These are phyloP conservation scores for Talaromyces piceae DNA, from an alignment of 2,329 filamentous ascomycete species.

Conservation along the genomic window DNA sequence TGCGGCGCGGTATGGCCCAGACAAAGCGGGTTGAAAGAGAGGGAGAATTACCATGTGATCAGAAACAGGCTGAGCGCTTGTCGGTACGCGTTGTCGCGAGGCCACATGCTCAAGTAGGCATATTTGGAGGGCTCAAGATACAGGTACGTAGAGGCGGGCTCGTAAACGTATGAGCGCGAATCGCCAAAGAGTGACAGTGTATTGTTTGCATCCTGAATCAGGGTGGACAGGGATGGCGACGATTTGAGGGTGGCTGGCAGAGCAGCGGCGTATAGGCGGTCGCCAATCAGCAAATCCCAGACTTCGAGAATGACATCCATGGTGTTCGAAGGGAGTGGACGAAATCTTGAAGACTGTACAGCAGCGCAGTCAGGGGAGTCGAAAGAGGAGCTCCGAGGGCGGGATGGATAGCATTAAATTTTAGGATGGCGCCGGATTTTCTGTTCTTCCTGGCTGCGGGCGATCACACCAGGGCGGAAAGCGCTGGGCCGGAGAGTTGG, in stretches of 20 bases:
- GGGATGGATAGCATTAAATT: neutral
- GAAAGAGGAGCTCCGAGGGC: neutral
- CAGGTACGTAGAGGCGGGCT: conserved; percentile 65
- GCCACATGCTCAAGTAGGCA: conserved; percentile 71
- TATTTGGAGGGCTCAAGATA: conserved; percentile 62
- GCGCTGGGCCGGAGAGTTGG: conserved; percentile 3
- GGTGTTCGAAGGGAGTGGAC: conserved; percentile 19
- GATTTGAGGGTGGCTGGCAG: conserved; percentile 54
- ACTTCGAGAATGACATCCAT: conserved; percentile 94
- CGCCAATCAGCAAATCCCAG: conserved; percentile 72
- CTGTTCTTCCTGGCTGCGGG: neutral
- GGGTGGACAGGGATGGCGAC: conserved; percentile 46
- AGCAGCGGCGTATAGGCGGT: conserved; percentile 66
- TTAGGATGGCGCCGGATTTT: neutral
- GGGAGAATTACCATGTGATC: conserved; percentile 64
- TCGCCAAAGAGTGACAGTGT: conserved; percentile 49
- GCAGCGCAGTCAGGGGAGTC: neutral
- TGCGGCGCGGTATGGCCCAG: too few species aligned
- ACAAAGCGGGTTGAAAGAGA: too few species aligned
- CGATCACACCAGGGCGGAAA: conserved; percentile 13
- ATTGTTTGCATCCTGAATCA: conserved; percentile 49
- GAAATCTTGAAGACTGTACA: neutral
- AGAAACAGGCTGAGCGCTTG: conserved; percentile 70
- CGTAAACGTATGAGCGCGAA: conserved; percentile 45
- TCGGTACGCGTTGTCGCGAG: conserved; percentile 68